Percentiles rank a stretch among this genome's conserved stretches.
Evolutionary conservation across 2,329 filamentous ascomycete genomes (phyloP).

Genomic region (Orbilia ellipsospora): DNA sequence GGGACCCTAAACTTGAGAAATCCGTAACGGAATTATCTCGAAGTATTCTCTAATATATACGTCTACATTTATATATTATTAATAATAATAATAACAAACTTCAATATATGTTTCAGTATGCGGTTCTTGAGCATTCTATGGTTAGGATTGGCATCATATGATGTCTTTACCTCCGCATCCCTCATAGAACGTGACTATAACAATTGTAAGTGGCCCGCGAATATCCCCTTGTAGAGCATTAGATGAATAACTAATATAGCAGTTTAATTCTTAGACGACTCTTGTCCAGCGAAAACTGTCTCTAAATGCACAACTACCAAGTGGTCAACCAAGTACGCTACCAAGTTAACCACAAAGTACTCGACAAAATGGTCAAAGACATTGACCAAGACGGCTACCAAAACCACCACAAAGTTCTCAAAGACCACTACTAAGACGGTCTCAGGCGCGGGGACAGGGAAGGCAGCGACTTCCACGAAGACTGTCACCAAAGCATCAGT

Average conservation of each 20-base stretch:
- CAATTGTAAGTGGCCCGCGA: neutral
- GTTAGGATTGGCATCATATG: neutral
- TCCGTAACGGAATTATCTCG: too few relatives aligned
- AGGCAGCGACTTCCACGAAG: neutral
- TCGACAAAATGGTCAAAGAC: conserved; percentile 1
- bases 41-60: too few relatives aligned
- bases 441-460: neutral
- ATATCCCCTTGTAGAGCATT: neutral
- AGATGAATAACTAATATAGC: too few relatives aligned
- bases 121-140: too few relatives aligned
- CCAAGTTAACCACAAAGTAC: neutral
- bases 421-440: neutral
- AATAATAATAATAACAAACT: too few relatives aligned
- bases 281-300: too few relatives aligned
- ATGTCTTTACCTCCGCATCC: too few relatives aligned
- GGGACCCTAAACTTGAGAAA: too few relatives aligned
- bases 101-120: too few relatives aligned
- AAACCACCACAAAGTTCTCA: neutral
- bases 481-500: neutral
- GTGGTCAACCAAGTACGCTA: neutral
- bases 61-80: too few relatives aligned
- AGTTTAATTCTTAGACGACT: too few relatives aligned
- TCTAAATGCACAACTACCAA: neutral
- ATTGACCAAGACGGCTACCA: neutral
- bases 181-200: too few relatives aligned